A percentile compares a stretch with the other conserved stretches of the same genome.
phyloP scores from a whole-genome alignment of 2,329 filamentous ascomycete genomes.

The Ascochyta fabae region DNA sequence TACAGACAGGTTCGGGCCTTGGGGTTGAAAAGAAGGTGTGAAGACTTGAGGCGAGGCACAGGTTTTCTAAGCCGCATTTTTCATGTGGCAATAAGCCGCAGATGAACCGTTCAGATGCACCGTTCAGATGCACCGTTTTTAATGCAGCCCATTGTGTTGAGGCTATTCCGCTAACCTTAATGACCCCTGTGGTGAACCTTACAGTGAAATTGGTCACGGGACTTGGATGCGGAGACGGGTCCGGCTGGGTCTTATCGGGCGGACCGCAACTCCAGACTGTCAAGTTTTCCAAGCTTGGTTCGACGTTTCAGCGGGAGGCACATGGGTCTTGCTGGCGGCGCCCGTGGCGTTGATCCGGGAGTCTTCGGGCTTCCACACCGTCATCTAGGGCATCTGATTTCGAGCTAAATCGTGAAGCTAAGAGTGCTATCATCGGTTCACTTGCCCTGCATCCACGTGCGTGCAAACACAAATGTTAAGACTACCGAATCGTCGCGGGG shows the following conservation, averaged over 20 bases:
- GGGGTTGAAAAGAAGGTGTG: neutral
- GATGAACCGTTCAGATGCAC: neutral
- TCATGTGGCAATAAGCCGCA: conserved; percentile 1
- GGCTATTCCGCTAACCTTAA: neutral
- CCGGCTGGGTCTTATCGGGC: neutral
- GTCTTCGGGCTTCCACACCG: neutral
- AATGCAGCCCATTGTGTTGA: neutral
- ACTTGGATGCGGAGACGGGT: neutral
- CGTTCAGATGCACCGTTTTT: neutral
- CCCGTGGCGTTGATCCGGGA: conserved; percentile 1
- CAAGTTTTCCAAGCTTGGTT: neutral
- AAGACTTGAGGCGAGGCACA: neutral
- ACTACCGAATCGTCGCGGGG: neutral
- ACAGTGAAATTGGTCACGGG: neutral
- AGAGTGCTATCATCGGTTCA: conserved; percentile 1
- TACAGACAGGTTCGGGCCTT: neutral
- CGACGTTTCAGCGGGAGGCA: conserved; percentile 1
- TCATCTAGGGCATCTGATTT: neutral
- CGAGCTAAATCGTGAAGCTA: neutral
- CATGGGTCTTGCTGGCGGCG: neutral
- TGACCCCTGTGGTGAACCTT: neutral
- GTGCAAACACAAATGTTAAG: neutral
- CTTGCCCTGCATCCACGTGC: conserved; percentile 6
- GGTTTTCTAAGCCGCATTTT: neutral
- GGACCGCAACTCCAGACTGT: neutral